Base-by-base conservation (phyloP, 202 grass and related monocot species). In the Digitaria exilis region DNA sequence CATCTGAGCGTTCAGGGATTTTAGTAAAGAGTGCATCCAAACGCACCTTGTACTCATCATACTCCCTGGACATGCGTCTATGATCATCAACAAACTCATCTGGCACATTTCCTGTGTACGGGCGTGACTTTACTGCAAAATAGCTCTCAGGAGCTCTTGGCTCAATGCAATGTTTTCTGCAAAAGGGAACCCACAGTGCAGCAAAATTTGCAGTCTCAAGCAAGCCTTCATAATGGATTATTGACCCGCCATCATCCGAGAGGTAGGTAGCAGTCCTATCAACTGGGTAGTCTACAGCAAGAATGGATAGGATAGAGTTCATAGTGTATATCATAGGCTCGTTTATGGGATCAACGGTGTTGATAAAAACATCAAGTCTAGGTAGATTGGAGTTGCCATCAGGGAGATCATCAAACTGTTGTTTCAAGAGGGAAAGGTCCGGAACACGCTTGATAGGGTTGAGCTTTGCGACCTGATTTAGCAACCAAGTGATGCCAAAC, bases 111-210 rank as follows among this genome's bases (percentile, higher is more conserved):
- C 91, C 89, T 60, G 78, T 91, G 77, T 92, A 97, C 5, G 92
- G 81, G 62, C 91, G 88, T 22, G 74, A 85, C 81, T 94, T 94
- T 49, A 92, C 66, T 26, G 80, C 65, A 75, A 97, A 97, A 75
- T 97, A 97, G 78, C 83, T 86, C 70, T 97, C 92, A 32, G 94
- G 94, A 56, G 91, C 93, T 69, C 94, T 90, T 10, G 94, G 94
- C 13, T 97, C 94, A 63, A 97, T 87, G 59, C 65, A 71, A 80
- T 97, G 94, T 39, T 94, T 94, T 51, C 94, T 78, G 74, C 94
- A 97, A 68, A 97, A 97, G 5, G 94, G 94, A 32, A 97, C 86
- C 94, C 94, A 97, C 28, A 77, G 22, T 21, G 45, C 76, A 34
- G 92, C 89, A 66, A 94, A 97, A 61, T 73, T 85, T 41, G 88